A percentile compares a stretch with the other conserved stretches of the same genome.
phyloP scores from a whole-genome alignment of 352 stramenopile species.

The Pythium sukuiense region DNA sequence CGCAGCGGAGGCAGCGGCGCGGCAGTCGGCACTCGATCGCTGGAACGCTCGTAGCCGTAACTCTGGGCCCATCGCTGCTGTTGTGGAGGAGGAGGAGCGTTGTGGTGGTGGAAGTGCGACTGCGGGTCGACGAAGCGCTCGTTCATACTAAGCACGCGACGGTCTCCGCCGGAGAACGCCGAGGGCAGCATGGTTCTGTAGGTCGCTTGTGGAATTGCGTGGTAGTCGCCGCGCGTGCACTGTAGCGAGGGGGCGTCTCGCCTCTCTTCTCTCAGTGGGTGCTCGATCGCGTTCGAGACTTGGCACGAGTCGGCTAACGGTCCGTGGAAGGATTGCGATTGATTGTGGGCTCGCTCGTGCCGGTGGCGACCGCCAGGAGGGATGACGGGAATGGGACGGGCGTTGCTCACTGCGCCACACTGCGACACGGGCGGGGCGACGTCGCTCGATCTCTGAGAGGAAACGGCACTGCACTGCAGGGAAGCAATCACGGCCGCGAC shows the following conservation, averaged over 20 bases:
- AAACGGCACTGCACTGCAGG: too few species aligned
- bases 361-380: too few species aligned
- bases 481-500: too few species aligned
- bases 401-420: neutral
- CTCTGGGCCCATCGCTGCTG: neutral
- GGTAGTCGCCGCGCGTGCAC: too few species aligned
- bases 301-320: neutral
- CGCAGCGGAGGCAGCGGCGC: constrained; percentile 20
- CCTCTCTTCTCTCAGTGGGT: neutral
- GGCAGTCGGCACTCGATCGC: neutral
- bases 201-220: too few species aligned
- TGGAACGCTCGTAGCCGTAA: neutral
- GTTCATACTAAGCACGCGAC: neutral
- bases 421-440: neutral
- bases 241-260: too few species aligned
- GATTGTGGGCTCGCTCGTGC: too few species aligned
- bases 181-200: neutral
- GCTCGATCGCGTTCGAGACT: neutral
- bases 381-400: neutral
- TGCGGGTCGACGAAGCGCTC: too few species aligned
- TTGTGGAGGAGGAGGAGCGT: neutral
- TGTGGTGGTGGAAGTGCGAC: too few species aligned
- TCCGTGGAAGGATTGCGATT: neutral
- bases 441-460: too few species aligned
- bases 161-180: neutral